phyloP scores from a whole-genome alignment of 1,139 yeast genomes.

The Magnusiomyces fungicola region DNA sequence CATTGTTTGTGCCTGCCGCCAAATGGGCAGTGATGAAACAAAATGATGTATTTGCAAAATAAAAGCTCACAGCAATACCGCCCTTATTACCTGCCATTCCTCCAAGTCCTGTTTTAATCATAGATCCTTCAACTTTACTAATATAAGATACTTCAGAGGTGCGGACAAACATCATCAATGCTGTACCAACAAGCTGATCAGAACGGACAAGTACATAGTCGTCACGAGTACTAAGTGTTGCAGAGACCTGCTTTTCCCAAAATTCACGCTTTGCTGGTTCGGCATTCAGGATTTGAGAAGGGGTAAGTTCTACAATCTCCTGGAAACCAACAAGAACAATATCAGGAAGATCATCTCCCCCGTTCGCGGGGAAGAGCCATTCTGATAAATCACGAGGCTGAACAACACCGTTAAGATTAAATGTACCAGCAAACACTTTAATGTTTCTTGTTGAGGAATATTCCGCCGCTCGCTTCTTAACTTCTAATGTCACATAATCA shows the following conservation, averaged over 20 bases:
- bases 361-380: slow-evolving; percentile 71
- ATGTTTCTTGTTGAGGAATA: slow-evolving; percentile 58
- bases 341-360: slow-evolving; percentile 43
- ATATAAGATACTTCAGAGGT: slow-evolving; percentile 55
- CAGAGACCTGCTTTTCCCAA: slow-evolving; percentile 72
- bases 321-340: slow-evolving; percentile 79
- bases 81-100: slow-evolving; percentile 93
- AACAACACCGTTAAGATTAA: slow-evolving; percentile 74
- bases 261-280: slow-evolving; percentile 62
- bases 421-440: slow-evolving; percentile 73
- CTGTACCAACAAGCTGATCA: slow-evolving; percentile 91
- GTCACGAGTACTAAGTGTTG: slow-evolving; percentile 46
- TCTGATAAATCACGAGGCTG: slow-evolving; percentile 49
- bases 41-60: slow-evolving; percentile 67
- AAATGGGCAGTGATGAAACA: slow-evolving; percentile 87
- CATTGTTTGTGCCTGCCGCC: slow-evolving; percentile 85
- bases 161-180: slow-evolving; percentile 63
- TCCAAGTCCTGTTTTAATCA: slow-evolving; percentile 83
- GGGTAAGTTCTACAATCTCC: slow-evolving; percentile 85
- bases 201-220: slow-evolving; percentile 69
- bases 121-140: slow-evolving; percentile 69
- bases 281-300: slow-evolving; percentile 80
- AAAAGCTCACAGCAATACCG: slow-evolving; percentile 78
- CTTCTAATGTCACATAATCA: slow-evolving; percentile 64
- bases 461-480: slow-evolving; percentile 43